These are phyloP conservation scores for Polysphondylium violaceum DNA, from an alignment of 78 protist species.

Conservation along the genomic window DNA sequence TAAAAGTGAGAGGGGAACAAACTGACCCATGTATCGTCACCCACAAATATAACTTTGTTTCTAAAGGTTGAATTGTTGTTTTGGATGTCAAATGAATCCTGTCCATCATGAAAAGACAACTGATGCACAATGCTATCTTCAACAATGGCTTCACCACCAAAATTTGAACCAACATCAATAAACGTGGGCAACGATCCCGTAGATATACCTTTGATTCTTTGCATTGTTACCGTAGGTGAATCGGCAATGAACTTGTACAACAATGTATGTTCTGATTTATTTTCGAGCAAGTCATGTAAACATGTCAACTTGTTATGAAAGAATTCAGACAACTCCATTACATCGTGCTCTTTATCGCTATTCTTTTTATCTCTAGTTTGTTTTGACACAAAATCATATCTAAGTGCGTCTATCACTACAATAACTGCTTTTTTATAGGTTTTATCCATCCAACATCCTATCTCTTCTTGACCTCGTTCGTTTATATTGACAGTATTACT, in stretches of 20 bases:
- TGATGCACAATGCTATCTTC: conserved; percentile 94
- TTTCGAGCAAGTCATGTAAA: not conserved
- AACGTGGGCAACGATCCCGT: conserved; percentile 97
- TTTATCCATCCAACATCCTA: conserved; percentile 65
- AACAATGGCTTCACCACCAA: conserved; percentile 83
- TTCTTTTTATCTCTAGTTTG: not conserved
- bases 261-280: not conserved
- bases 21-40: conserved; percentile 98
- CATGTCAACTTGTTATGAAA: conserved; percentile 30
- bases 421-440: conserved; percentile 69
- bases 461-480: not conserved
- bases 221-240: conserved; percentile 97
- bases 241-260: conserved; percentile 90
- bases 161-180: conserved; percentile 88
- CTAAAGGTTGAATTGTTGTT: not conserved
- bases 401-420: conserved; percentile 79
- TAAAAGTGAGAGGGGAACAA: conserved; percentile 85
- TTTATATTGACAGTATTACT: not conserved
- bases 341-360: not conserved
- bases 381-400: conserved; percentile 55
- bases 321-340: not conserved
- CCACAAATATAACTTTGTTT: conserved; percentile 80
- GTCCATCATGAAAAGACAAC: conserved; percentile 21
- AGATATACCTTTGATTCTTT: conserved; percentile 90
- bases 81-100: not conserved